Conservation (phyloP, 257 asterid genomes). For the Plectranthus barbatus region DNA sequence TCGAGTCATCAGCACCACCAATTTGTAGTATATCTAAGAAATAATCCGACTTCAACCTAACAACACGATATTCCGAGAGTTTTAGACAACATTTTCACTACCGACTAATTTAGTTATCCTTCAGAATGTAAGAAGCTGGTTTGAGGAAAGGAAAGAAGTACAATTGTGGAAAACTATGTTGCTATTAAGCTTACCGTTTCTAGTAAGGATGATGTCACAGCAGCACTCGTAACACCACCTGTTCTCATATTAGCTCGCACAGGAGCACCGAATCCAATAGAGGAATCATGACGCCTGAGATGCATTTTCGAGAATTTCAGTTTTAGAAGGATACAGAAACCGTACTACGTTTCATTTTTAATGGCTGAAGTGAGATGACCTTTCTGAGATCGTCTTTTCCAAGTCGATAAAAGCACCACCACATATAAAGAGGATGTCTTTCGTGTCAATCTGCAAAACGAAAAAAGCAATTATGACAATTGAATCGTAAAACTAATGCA, state of each 20-base stretch:
- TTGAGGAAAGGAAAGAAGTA: neutral
- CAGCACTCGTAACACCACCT: constrained; percentile 64
- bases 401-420: constrained; percentile 98
- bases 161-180: neutral
- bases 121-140: neutral
- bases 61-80: neutral
- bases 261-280: constrained; percentile 96
- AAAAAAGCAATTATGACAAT: neutral
- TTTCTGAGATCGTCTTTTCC: constrained; percentile 96
- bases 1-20: neutral
- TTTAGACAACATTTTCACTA: neutral
- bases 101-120: neutral
- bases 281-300: constrained; percentile 96
- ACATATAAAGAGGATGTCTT: constrained; percentile 94
- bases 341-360: neutral
- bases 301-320: constrained; percentile 11
- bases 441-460: constrained; percentile 76
- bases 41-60: neutral
- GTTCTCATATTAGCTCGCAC: constrained; percentile 95
- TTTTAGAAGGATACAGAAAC: constrained; percentile 2
- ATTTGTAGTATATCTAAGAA: neutral
- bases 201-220: constrained; percentile 80
- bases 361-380: constrained; percentile 33
- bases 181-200: constrained; percentile 57
- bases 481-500: neutral